Conservation (phyloP, 192 early-diverging fungal species). For the Cetraspora pellucida region DNA sequence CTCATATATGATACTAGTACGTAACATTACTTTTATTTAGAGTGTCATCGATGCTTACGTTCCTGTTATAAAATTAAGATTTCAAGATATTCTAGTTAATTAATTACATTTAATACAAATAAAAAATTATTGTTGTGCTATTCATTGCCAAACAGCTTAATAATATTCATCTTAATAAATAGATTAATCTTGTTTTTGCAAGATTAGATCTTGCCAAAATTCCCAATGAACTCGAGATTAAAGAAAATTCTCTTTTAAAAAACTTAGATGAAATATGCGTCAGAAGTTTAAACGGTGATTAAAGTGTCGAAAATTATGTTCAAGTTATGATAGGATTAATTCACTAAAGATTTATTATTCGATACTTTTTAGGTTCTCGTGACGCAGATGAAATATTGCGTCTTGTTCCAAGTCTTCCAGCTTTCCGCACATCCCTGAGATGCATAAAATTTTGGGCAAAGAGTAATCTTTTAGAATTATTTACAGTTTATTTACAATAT, state of each 20-base stretch:
- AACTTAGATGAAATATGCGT: slow-evolving; percentile 87
- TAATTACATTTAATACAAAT: neutral
- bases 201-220: slow-evolving; percentile 72
- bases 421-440: slow-evolving; percentile 87
- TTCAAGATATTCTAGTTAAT: slow-evolving; percentile 84
- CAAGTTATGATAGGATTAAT: no score
- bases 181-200: slow-evolving; percentile 96
- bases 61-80: slow-evolving; percentile 93
- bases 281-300: slow-evolving; percentile 83
- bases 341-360: neutral
- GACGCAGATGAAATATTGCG: slow-evolving; percentile 96
- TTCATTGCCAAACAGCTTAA: neutral
- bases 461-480: slow-evolving; percentile 35
- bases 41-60: slow-evolving; percentile 87
- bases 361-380: slow-evolving; percentile 69
- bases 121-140: neutral
- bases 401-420: slow-evolving; percentile 87
- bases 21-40: neutral
- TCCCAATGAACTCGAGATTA: slow-evolving; percentile 82
- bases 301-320: neutral
- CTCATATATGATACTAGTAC: neutral
- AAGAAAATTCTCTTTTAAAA: slow-evolving; percentile 82
- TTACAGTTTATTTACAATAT: neutral
- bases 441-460: slow-evolving; percentile 98
- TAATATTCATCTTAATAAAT: neutral